A percentile compares a stretch with the other conserved stretches of the same genome.
Conservation (phyloP, 2,329 filamentous ascomycete genomes). For the Botrytis aclada region DNA sequence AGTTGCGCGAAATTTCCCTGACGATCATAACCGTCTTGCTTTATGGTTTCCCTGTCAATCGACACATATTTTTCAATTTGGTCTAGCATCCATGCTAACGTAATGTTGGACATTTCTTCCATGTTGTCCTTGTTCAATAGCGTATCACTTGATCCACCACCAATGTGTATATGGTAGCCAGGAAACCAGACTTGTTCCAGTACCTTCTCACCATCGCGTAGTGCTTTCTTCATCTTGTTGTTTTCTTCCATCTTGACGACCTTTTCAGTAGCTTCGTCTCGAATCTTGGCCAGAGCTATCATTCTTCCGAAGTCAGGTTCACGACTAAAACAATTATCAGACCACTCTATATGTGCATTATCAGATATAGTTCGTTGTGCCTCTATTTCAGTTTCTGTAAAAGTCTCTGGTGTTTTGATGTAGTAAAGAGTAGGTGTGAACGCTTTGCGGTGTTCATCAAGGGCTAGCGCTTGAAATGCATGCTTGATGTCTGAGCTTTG, state of each 20-base stretch:
- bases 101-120: conserved; percentile 20
- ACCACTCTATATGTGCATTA: not conserved
- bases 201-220: not conserved
- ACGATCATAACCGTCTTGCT: not conserved
- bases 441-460: conserved; percentile 45
- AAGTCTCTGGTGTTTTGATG: not conserved
- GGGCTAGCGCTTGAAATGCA: conserved; percentile 49
- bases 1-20: not conserved
- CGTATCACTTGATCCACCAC: conserved; percentile 21
- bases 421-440: conserved; percentile 42
- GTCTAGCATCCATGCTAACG: conserved; percentile 28
- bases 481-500: conserved; percentile 39
- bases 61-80: conserved; percentile 6
- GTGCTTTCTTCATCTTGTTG: conserved; percentile 26
- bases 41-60: not conserved
- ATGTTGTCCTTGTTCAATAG: conserved; percentile 14
- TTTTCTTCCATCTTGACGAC: not conserved
- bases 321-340: not conserved
- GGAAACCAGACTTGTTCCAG: conserved; percentile 31
- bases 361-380: not conserved
- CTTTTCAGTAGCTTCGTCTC: not conserved
- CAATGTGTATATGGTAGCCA: conserved; percentile 27
- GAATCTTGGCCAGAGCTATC: not conserved
- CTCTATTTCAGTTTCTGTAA: not conserved
- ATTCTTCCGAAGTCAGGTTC: not conserved